Evolutionary conservation across 2,329 filamentous ascomycete genomes (phyloP).

Genomic region (Daldinia sp.): DNA sequence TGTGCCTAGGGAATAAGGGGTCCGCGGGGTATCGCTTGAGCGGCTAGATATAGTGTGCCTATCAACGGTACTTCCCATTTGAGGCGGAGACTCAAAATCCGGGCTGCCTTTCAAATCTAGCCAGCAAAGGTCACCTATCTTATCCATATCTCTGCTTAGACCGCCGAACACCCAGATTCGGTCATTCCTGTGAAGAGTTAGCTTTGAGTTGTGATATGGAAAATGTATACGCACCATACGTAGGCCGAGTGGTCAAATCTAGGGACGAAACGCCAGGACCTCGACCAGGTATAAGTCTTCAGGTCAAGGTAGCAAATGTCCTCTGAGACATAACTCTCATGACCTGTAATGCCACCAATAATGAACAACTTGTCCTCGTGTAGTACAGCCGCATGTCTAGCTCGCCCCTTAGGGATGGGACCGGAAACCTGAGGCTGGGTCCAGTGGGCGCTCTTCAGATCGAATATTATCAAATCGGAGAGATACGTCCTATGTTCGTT

Average conservation of each 20-base stretch:
- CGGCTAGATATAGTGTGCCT: slow-evolving; percentile 58
- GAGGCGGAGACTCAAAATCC: slow-evolving; percentile 80
- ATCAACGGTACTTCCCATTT: slow-evolving; percentile 62
- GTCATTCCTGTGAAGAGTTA: slow-evolving; percentile 66
- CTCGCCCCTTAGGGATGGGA: slow-evolving; percentile 86
- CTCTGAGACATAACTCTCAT: slow-evolving; percentile 91
- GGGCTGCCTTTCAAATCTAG: slow-evolving; percentile 92
- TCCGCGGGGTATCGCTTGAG: slow-evolving; percentile 63
- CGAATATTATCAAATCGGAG: slow-evolving; percentile 95
- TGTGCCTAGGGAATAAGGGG: slow-evolving; percentile 63
- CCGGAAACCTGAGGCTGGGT: slow-evolving; percentile 90
- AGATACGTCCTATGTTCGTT: slow-evolving; percentile 97
- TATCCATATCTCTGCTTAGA: slow-evolving; percentile 95
- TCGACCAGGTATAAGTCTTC: slow-evolving; percentile 98
- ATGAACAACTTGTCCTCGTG: slow-evolving; percentile 98
- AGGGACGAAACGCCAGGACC: slow-evolving; percentile 93
- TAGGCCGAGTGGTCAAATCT: slow-evolving; percentile 96
- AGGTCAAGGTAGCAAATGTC: slow-evolving; percentile 97
- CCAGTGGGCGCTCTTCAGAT: slow-evolving; percentile 94
- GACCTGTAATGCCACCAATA: slow-evolving; percentile 93
- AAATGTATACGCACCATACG: slow-evolving; percentile 72
- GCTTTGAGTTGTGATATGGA: slow-evolving; percentile 12
- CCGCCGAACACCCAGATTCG: slow-evolving; percentile 97
- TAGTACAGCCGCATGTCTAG: slow-evolving; percentile 91
- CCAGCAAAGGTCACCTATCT: slow-evolving; percentile 97